These are phyloP conservation scores for Kwoniella heveanensis DNA, from an alignment of 768 basidiomycete species.

Conservation along the genomic window DNA sequence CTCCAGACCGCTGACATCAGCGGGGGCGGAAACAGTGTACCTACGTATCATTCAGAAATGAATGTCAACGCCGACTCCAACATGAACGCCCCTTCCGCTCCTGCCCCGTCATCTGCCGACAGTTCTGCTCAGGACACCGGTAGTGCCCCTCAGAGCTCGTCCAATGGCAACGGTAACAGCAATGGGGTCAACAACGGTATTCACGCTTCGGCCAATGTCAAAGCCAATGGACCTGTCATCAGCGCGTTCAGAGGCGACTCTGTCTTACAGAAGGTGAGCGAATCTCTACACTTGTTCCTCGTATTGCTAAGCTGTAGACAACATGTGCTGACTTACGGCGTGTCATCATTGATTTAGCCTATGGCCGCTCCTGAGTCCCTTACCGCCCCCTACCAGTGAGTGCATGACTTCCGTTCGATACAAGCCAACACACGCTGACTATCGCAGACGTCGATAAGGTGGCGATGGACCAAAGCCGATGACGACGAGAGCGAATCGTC, in stretches of 20 bases:
- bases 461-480: conserved; percentile 20
- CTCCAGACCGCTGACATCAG: background rate
- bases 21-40: background rate
- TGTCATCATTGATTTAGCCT: background rate
- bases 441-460: conserved; percentile 14
- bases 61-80: background rate
- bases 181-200: too few relatives aligned
- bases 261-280: conserved; percentile 10
- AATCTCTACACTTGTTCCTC: background rate
- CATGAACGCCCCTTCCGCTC: background rate
- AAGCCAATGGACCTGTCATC: background rate
- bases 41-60: background rate
- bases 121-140: background rate
- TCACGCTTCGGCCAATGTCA: conserved; percentile 9
- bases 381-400: conserved; percentile 25
- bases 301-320: background rate
- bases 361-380: conserved; percentile 17
- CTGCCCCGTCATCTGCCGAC: background rate
- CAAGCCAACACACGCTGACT: background rate
- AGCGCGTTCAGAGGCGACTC: conserved; percentile 8
- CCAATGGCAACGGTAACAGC: background rate
- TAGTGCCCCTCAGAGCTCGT: background rate
- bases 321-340: background rate
- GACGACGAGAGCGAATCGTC: conserved; percentile 11
- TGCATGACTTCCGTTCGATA: background rate